These are phyloP conservation scores for Talaromyces sp. DNA, from an alignment of 2,329 filamentous ascomycete genomes.

Conservation along the genomic window DNA sequence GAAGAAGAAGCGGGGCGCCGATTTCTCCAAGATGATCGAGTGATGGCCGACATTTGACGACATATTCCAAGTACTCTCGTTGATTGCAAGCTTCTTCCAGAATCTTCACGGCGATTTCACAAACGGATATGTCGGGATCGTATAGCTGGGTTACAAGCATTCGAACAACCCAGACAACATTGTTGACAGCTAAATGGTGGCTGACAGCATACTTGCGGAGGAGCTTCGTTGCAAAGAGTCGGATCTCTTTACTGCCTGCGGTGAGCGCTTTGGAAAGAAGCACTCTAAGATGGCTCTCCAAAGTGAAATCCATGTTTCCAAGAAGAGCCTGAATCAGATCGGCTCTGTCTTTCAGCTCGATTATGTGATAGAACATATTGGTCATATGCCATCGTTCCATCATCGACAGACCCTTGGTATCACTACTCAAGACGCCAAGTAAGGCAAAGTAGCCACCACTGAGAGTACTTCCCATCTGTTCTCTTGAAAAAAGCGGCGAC, in stretches of 20 bases:
- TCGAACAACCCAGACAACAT: constrained; percentile 93
- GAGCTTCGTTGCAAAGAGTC: constrained; percentile 82
- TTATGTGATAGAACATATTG: constrained; percentile 99
- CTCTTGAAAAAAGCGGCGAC: constrained; percentile 81
- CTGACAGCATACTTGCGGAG: constrained; percentile 79
- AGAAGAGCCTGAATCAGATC: constrained; percentile 87
- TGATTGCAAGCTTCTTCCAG: constrained; percentile 96
- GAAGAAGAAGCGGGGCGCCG: constrained; percentile 82
- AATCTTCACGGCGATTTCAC: constrained; percentile 93
- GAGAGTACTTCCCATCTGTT: constrained; percentile 79
- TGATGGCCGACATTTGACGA: constrained; percentile 91
- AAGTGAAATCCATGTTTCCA: constrained; percentile 85
- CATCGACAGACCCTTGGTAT: constrained; percentile 77
- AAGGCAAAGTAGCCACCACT: constrained; percentile 93
- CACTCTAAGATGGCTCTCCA: constrained; percentile 84
- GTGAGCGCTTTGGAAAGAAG: constrained; percentile 92
- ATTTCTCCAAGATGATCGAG: constrained; percentile 96
- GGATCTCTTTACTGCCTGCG: constrained; percentile 81
- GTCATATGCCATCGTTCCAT: constrained; percentile 96
- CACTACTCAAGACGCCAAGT: constrained; percentile 79
- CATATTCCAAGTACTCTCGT: constrained; percentile 85
- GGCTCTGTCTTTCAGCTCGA: constrained; percentile 83
- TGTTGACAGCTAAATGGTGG: constrained; percentile 49
- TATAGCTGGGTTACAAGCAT: constrained; percentile 97
- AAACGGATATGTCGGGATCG: constrained; percentile 94